These are phyloP conservation scores for Senecio squalidus DNA, from an alignment of 140 eudicot genomes.

Conservation along the genomic window DNA sequence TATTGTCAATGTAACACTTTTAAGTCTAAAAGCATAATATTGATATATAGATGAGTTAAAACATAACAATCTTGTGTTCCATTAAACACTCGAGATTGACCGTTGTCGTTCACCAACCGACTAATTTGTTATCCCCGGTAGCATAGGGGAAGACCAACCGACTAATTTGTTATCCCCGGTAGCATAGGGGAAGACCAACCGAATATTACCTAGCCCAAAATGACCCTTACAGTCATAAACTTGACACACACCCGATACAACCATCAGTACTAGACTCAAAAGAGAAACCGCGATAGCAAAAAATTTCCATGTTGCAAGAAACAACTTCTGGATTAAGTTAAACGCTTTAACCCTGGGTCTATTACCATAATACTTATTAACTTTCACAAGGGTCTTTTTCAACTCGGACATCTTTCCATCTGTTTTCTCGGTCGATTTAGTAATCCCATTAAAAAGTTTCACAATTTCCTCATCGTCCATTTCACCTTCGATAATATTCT, in stretches of 20 bases:
- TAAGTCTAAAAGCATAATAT: background rate
- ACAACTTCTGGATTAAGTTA: constrained; percentile 9
- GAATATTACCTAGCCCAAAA: background rate
- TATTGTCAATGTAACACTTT: background rate
- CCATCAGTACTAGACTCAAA: constrained; percentile 9
- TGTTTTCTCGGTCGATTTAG: background rate
- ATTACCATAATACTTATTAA: constrained; percentile 13
- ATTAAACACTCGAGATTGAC: background rate
- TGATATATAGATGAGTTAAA: background rate
- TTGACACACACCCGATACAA: constrained; percentile 14
- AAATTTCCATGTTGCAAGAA: constrained; percentile 17
- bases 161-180: background rate
- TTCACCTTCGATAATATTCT: constrained; percentile 18
- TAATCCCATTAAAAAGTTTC: constrained; percentile 30
- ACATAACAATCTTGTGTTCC: background rate
- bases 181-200: background rate
- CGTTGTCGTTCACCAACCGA: background rate
- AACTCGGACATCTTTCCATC: constrained; percentile 12
- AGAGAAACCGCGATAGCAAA: background rate
- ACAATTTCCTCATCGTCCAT: constrained; percentile 13
- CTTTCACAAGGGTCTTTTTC: constrained; percentile 7
- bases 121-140: background rate
- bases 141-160: too few species aligned
- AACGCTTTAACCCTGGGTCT: constrained; percentile 23
- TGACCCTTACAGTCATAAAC: constrained; percentile 15